A percentile compares a stretch with the other conserved stretches of the same genome.
phyloP scores from a whole-genome alignment of 257 asterid species.

The Solanum virginianum region DNA sequence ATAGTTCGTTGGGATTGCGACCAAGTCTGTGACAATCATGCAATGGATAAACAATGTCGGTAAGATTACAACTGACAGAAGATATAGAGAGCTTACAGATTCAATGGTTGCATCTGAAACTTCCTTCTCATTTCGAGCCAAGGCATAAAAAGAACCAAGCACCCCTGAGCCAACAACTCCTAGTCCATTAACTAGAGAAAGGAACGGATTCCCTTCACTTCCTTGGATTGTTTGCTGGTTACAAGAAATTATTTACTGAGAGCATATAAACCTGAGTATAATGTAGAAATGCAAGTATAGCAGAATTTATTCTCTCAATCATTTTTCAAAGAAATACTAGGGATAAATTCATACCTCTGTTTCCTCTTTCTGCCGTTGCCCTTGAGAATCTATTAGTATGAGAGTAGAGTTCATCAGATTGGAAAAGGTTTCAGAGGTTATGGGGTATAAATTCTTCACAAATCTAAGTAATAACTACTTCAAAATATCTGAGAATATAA shows the following conservation, averaged over 20 bases:
- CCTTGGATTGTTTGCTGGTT: slow-evolving; percentile 30
- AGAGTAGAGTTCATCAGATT: neutral
- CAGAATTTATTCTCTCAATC: slow-evolving; percentile 3
- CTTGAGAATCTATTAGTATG: slow-evolving; percentile 36
- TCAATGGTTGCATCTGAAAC: slow-evolving; percentile 43
- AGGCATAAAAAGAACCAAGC: slow-evolving; percentile 59
- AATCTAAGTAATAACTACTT: neutral
- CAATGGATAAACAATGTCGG: neutral
- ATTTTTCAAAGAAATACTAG: slow-evolving; percentile 6
- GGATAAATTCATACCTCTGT: slow-evolving; percentile 45
- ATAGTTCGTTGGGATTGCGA: too few relatives aligned
- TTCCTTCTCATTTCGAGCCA: slow-evolving; percentile 37
- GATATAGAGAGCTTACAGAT: slow-evolving; percentile 40
- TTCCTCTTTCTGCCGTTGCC: slow-evolving; percentile 19
- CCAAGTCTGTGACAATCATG: neutral
- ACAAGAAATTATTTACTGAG: slow-evolving; percentile 18
- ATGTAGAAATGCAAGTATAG: neutral
- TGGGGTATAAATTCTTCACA: neutral
- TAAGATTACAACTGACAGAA: neutral
- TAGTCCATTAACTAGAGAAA: slow-evolving; percentile 46
- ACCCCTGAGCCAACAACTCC: slow-evolving; percentile 56
- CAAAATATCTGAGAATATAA: neutral
- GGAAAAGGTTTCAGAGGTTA: neutral
- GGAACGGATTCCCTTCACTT: slow-evolving; percentile 23
- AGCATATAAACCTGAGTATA: slow-evolving; percentile 2